Conservation (phyloP, 768 basidiomycete genomes). For the Pulveroboletus ravenelii region DNA sequence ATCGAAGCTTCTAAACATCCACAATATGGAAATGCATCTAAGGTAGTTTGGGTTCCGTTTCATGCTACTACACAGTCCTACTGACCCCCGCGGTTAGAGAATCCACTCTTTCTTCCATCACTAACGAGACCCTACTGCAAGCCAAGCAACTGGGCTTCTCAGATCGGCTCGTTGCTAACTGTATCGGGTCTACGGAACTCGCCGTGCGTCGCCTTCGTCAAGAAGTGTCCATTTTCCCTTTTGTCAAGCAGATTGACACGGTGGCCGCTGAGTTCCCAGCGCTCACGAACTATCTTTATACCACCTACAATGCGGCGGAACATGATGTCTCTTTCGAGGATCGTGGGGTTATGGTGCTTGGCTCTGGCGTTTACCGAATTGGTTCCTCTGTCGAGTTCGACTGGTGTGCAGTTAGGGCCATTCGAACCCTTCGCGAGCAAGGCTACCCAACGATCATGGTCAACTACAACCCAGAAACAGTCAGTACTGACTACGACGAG, state of each 20-base stretch:
- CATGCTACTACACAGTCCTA: neutral
- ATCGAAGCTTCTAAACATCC: slow-evolving; percentile 79
- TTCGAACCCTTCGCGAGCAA: slow-evolving; percentile 91
- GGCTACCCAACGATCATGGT: slow-evolving; percentile 97
- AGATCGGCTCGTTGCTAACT: slow-evolving; percentile 80
- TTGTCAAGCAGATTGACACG: slow-evolving; percentile 98
- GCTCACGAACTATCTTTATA: slow-evolving; percentile 98
- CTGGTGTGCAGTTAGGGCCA: slow-evolving; percentile 98
- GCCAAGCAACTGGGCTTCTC: slow-evolving; percentile 97
- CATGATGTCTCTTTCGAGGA: slow-evolving; percentile 90
- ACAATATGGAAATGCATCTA: slow-evolving; percentile 71
- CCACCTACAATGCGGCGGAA: slow-evolving; percentile 94
- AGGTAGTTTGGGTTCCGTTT: slow-evolving; percentile 44
- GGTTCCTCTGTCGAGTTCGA: slow-evolving; percentile 99
- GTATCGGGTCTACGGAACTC: slow-evolving; percentile 86
- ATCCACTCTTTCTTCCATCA: slow-evolving; percentile 60
- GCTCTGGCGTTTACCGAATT: slow-evolving; percentile 97
- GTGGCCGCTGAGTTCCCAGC: slow-evolving; percentile 99
- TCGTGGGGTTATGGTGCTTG: slow-evolving; percentile 93
- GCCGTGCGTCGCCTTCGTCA: slow-evolving; percentile 87
- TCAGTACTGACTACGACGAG: slow-evolving; percentile 98
- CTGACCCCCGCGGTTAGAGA: slow-evolving; percentile 37
- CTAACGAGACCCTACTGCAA: slow-evolving; percentile 59
- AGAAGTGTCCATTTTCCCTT: slow-evolving; percentile 77
- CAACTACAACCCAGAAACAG: slow-evolving; percentile 99